Percentiles rank a stretch among this genome's conserved stretches.
phyloP scores from a whole-genome alignment of 139 green algal species.

The Chloropicon primus region DNA sequence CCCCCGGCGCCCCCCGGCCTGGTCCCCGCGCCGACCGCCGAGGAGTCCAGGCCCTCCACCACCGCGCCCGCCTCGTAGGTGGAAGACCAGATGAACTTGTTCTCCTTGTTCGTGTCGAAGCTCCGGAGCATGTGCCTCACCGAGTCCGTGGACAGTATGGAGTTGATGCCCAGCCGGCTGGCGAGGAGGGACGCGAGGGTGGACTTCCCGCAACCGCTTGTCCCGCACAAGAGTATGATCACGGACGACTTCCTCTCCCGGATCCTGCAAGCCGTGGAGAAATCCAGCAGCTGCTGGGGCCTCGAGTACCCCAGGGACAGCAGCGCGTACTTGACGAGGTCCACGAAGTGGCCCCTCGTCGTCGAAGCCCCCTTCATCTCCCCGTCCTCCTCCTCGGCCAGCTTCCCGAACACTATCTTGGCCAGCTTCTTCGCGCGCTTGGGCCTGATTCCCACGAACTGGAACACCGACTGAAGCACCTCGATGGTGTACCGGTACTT shows the following conservation, averaged over 20 bases:
- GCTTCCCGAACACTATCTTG: neutral
- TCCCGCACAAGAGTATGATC: slow-evolving; percentile 66
- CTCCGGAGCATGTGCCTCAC: slow-evolving; percentile 63
- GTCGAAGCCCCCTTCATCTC: neutral
- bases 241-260: slow-evolving; percentile 27
- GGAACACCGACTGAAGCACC: neutral
- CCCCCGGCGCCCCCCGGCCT: neutral
- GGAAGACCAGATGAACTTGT: slow-evolving; percentile 70
- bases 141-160: slow-evolving; percentile 78
- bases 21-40: neutral
- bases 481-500: neutral
- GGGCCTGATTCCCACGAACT: neutral
- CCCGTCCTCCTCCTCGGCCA: neutral
- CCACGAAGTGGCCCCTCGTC: neutral
- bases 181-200: slow-evolving; percentile 81
- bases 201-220: slow-evolving; percentile 86
- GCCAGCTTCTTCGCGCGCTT: too few relatives aligned
- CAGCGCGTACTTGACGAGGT: neutral
- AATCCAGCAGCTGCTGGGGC: neutral
- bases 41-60: neutral
- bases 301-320: neutral
- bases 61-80: slow-evolving; percentile 69
- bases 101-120: slow-evolving; percentile 30
- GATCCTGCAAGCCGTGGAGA: slow-evolving; percentile 14
- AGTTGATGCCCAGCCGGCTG: slow-evolving; percentile 68